A percentile compares a stretch with the other conserved stretches of the same genome.
Evolutionary conservation across 1,139 yeast species (phyloP).

Genomic region (Magnusiomyces paraingens): DNA sequence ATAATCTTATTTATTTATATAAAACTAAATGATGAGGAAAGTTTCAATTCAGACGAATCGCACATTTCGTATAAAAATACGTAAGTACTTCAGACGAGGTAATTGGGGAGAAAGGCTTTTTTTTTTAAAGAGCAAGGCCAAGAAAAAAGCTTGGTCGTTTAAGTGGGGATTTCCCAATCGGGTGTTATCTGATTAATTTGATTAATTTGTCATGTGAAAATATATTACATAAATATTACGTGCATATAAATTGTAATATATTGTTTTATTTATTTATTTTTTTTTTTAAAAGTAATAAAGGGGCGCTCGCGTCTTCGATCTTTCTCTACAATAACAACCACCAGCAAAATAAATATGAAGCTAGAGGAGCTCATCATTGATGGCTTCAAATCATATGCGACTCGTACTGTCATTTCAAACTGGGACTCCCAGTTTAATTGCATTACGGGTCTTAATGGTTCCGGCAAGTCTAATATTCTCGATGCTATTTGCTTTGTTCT

Average conservation of each 20-base stretch:
- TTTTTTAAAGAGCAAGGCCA: too few relatives aligned
- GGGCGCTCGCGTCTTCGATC: not conserved
- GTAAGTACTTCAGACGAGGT: too few relatives aligned
- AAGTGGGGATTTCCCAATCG: too few relatives aligned
- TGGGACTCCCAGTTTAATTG: constrained; percentile 98
- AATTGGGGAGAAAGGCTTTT: too few relatives aligned
- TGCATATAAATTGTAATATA: not conserved
- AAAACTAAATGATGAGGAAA: too few relatives aligned
- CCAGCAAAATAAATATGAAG: constrained; percentile 47
- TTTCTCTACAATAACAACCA: not conserved
- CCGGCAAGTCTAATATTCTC: constrained; percentile 90
- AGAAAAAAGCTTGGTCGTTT: too few relatives aligned
- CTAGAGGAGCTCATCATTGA: constrained; percentile 94
- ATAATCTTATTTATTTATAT: not conserved
- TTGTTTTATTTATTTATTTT: not conserved
- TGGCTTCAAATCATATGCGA: constrained; percentile 96
- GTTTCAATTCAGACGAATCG: too few relatives aligned
- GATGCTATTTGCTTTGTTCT: constrained; percentile 98
- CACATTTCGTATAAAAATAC: too few relatives aligned
- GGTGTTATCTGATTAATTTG: too few relatives aligned
- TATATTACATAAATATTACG: not conserved
- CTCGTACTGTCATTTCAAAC: constrained; percentile 88
- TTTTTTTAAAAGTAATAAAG: not conserved
- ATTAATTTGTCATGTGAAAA: too few relatives aligned
- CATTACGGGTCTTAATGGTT: constrained; percentile 94